Evolutionary conservation across 768 basidiomycete genomes (phyloP).

Genomic region (Cystofilobasidium ferigula): DNA sequence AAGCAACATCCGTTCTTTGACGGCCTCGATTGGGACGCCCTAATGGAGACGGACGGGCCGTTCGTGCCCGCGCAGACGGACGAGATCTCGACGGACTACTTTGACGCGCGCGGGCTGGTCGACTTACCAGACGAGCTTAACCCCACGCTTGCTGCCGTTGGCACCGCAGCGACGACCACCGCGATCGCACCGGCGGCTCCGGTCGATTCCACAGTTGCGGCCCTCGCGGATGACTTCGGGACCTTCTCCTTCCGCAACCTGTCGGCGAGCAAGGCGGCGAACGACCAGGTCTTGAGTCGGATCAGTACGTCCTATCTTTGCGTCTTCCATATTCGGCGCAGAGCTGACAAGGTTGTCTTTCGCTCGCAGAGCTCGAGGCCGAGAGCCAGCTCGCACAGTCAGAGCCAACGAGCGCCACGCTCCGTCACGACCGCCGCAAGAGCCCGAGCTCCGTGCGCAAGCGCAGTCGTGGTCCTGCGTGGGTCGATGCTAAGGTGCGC

Average conservation of each 20-base stretch:
- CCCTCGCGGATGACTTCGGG: constrained; percentile 67
- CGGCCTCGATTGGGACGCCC: constrained; percentile 84
- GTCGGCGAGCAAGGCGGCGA: constrained; percentile 89
- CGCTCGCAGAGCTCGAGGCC: constrained; percentile 39
- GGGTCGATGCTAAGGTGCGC: constrained; percentile 14
- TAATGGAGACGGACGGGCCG: constrained; percentile 75
- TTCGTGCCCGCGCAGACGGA: constrained; percentile 93
- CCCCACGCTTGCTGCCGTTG: constrained; percentile 27
- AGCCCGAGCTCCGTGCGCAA: constrained; percentile 30
- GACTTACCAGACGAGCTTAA: constrained; percentile 39
- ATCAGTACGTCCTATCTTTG: constrained; percentile 76
- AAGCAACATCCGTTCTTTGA: constrained; percentile 82
- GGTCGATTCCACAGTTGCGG: constrained; percentile 31
- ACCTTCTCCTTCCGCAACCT: constrained; percentile 97
- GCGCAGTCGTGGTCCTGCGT: constrained; percentile 25
- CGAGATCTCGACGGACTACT: constrained; percentile 99
- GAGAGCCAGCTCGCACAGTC: constrained; percentile 51
- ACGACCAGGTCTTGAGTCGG: constrained; percentile 95
- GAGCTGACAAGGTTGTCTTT: not conserved
- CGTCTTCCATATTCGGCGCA: constrained; percentile 50
- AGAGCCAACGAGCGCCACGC: constrained; percentile 40
- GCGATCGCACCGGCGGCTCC: constrained; percentile 40
- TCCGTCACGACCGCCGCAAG: constrained; percentile 28
- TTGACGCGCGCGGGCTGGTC: constrained; percentile 71
- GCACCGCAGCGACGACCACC: too few species aligned